These are phyloP conservation scores for Phellinidium pouzarii DNA, from an alignment of 1,284 basidiomycete genomes.

Conservation along the genomic window DNA sequence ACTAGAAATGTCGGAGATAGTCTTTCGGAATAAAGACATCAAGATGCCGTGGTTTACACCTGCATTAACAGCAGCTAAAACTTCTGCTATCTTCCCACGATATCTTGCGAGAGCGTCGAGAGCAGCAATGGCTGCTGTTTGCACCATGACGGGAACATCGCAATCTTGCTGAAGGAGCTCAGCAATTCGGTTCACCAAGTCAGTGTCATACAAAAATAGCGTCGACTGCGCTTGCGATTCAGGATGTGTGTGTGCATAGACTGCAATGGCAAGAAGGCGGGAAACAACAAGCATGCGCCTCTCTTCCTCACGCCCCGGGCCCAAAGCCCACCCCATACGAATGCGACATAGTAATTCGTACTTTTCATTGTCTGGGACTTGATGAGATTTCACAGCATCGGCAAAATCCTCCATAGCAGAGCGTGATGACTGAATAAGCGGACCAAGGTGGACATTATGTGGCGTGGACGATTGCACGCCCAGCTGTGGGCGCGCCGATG, in stretches of 20 bases:
- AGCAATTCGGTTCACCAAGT: slow-evolving; percentile 81
- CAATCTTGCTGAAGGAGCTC: slow-evolving; percentile 81
- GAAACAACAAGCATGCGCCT: slow-evolving; percentile 79
- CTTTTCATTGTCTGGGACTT: slow-evolving; percentile 78
- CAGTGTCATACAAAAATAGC: slow-evolving; percentile 92
- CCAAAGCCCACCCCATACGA: slow-evolving; percentile 67
- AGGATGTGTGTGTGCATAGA: slow-evolving; percentile 78
- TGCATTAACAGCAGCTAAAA: slow-evolving; percentile 87
- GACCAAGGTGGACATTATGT: slow-evolving; percentile 59
- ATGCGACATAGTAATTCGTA: slow-evolving; percentile 89
- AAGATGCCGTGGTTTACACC: slow-evolving; percentile 95
- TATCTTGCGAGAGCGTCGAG: slow-evolving; percentile 89
- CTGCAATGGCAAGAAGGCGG: slow-evolving; percentile 83
- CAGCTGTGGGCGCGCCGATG: slow-evolving; percentile 31
- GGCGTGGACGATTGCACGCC: slow-evolving; percentile 37
- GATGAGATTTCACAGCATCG: slow-evolving; percentile 65
- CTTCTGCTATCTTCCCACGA: slow-evolving; percentile 77
- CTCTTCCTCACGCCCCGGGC: slow-evolving; percentile 48
- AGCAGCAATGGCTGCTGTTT: slow-evolving; percentile 81
- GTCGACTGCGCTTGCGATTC: slow-evolving; percentile 77
- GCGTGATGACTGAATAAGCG: slow-evolving; percentile 51
- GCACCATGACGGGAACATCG: slow-evolving; percentile 60
- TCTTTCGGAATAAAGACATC: slow-evolving; percentile 81
- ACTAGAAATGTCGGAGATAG: slow-evolving; percentile 63
- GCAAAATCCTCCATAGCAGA: slow-evolving; percentile 69